Base-by-base conservation (phyloP, 345 rosid species). In the Salix udensis region DNA sequence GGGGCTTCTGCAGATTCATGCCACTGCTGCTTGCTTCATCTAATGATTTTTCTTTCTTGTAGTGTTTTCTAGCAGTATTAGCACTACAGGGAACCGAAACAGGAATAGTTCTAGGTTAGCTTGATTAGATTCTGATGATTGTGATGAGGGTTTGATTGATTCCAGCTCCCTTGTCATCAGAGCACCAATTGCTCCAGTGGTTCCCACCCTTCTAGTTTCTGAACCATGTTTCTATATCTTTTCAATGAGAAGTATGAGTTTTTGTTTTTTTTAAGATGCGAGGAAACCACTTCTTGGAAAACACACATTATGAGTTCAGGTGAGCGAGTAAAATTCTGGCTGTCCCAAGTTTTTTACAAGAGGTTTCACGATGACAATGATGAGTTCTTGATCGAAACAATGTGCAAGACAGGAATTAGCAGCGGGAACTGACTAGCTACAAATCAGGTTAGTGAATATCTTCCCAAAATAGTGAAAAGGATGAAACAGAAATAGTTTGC, bases 111-210 rank as follows among this genome's bases (percentile, higher is more conserved):
- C n/a, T n/a, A n/a, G n/a, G n/a, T n/a, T n/a, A n/a, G n/a, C n/a
- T n/a, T n/a, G n/a, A n/a, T n/a, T n/a, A n/a, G n/a, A n/a, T n/a
- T n/a, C n/a, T n/a, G n/a, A n/a, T n/a, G n/a, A n/a, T n/a, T n/a
- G n/a, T n/a, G n/a, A n/a, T n/a, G n/a, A n/a, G n/a, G 94, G 30
- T 72, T 86, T 88, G 40, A 84, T 66, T 53, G 88, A 83, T 80
- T 93, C 77, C 77, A 96, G 80, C 86, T 96, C 99, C 77, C 88
- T 89, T 15, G 92, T 87, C 91, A 96, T 92, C 72, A 96, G 84
- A 76, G 94, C 79, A 74, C 94, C 79, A 31, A 96, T 87, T 65
- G 94, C 92, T 76, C 99, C 98, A 2, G 90, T 93, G 6, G 98
- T 83, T 68, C 99, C 99, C 28, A 96, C 85, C 83, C 80, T 90